These are phyloP conservation scores for Lactifluus pinguis DNA, from an alignment of 768 basidiomycete species.

Conservation along the genomic window DNA sequence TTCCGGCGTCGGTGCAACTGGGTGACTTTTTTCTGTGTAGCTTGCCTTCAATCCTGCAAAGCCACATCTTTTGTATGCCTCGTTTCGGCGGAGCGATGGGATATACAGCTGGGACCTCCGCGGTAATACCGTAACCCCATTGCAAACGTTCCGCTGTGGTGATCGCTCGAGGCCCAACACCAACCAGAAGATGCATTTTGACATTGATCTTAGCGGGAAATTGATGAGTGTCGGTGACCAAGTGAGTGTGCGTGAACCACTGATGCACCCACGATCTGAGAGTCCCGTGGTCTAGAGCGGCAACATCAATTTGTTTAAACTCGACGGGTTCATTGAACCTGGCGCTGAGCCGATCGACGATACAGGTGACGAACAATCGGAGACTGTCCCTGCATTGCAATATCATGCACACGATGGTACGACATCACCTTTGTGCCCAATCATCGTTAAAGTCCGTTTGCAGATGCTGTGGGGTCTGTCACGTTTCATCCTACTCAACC, in stretches of 20 bases:
- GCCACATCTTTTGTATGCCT: slow-evolving; percentile 68
- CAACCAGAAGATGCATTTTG: slow-evolving; percentile 76
- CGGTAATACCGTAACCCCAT: slow-evolving; percentile 37
- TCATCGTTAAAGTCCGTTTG: background rate
- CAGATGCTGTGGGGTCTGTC: slow-evolving; percentile 69
- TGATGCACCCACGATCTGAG: background rate
- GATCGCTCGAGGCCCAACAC: slow-evolving; percentile 27
- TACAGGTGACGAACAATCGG: background rate
- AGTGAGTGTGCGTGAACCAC: slow-evolving; percentile 33
- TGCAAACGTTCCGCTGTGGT: slow-evolving; percentile 29
- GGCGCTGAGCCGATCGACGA: background rate
- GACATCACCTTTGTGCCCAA: slow-evolving; percentile 10
- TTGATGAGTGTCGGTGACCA: slow-evolving; percentile 61
- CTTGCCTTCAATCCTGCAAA: slow-evolving; percentile 66
- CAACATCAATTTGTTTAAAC: slow-evolving; percentile 48
- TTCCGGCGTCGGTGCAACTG: background rate
- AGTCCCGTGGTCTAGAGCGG: slow-evolving; percentile 39
- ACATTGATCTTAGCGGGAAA: slow-evolving; percentile 58
- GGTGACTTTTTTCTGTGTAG: slow-evolving; percentile 28
- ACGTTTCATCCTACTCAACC: slow-evolving; percentile 62
- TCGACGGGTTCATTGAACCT: slow-evolving; percentile 22
- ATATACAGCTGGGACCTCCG: slow-evolving; percentile 80
- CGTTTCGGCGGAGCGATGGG: slow-evolving; percentile 55
- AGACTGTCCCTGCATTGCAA: slow-evolving; percentile 24
- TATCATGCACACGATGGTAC: slow-evolving; percentile 53